Base-by-base conservation (phyloP, 179 eudicot species). In the Carnegiea gigantea region DNA sequence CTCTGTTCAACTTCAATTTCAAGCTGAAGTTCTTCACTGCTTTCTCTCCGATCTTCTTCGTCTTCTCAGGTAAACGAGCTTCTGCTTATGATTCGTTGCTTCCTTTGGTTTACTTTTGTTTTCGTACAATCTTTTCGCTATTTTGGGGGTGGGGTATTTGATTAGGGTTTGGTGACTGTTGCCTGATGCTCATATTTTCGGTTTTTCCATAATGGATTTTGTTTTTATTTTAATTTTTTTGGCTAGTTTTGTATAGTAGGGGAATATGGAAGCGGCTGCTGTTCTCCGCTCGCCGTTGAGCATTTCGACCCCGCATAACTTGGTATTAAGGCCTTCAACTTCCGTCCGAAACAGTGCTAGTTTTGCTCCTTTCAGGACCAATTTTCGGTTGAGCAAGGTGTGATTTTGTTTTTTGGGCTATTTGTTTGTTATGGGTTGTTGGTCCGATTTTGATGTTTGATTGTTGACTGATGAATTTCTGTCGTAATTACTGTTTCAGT, bases 221-320 rank as follows among this genome's bases (percentile, higher is more conserved):
- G 40, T 28, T 26, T 67, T 4, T 67, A 13, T 67, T 13, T 67
- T 28, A n/a, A 13, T 67, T 26, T 67, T 10, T 26, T 23, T 23
- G 0, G 53, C 0, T 40, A 40, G 17, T 68, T 68, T 68, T 68
- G 0, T 28, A 18, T 30, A 62, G 81, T 24, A 49, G 82, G 49
- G 80, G 79, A 72, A 76, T 76, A 91, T 91, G 94, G 90, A 89
- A 81, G 79, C 91, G 8, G 89, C 87, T 20, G 75, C 87, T 68
- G 79, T 80, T 84, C 77, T 89, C 62, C 88, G 88, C 48, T 82
- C 87, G 30, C 88, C 92, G 54, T 80, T 91, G 54, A 77, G 84
- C 75, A 72, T 78, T 30, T 75, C 84, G 74, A 48, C 33, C 15
- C 75, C 82, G 33, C 70, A 64, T 15, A 73, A 79, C 40, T 48